Evolutionary conservation across 179 eudicot species (phyloP).

Genomic region (Beta corolliflora): DNA sequence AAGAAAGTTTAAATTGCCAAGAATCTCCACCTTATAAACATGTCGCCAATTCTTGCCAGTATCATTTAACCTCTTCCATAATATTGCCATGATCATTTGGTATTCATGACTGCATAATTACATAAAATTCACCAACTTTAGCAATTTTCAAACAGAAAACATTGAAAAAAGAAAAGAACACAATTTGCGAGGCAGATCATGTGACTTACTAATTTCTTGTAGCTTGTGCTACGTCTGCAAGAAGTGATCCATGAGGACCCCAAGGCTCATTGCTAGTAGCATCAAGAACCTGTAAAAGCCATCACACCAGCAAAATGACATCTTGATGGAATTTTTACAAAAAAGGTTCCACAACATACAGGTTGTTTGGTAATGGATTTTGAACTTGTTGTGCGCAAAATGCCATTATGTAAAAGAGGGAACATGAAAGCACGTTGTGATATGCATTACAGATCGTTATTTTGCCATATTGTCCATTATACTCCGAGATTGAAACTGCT

Average conservation of each 20-base stretch:
- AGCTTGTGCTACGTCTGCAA: slow-evolving; percentile 95
- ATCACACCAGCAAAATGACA: slow-evolving; percentile 1
- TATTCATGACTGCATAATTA: slow-evolving; percentile 74
- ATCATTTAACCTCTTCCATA: slow-evolving; percentile 95
- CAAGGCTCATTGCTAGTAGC: slow-evolving; percentile 99
- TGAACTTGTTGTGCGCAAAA: too few species aligned
- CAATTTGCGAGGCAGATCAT: not conserved
- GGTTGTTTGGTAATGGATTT: too few species aligned
- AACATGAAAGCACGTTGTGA: too few species aligned
- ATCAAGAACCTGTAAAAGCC: slow-evolving; percentile 66
- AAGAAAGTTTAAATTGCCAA: not conserved
- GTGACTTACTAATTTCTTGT: slow-evolving; percentile 79
- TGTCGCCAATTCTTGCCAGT: slow-evolving; percentile 99
- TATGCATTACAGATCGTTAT: too few species aligned
- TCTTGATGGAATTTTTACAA: not conserved
- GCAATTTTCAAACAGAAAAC: not conserved
- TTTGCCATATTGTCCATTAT: too few species aligned
- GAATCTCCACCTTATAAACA: slow-evolving; percentile 74
- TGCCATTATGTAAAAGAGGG: too few species aligned
- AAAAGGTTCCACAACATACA: not conserved
- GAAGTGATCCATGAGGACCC: slow-evolving; percentile 98
- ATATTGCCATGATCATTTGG: slow-evolving; percentile 84
- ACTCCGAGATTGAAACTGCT: too few species aligned
- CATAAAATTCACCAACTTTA: slow-evolving; percentile 18
- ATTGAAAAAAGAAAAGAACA: too few species aligned